Conservation (phyloP, 495 filamentous ascomycete species). For the Echria macrotheca region DNA sequence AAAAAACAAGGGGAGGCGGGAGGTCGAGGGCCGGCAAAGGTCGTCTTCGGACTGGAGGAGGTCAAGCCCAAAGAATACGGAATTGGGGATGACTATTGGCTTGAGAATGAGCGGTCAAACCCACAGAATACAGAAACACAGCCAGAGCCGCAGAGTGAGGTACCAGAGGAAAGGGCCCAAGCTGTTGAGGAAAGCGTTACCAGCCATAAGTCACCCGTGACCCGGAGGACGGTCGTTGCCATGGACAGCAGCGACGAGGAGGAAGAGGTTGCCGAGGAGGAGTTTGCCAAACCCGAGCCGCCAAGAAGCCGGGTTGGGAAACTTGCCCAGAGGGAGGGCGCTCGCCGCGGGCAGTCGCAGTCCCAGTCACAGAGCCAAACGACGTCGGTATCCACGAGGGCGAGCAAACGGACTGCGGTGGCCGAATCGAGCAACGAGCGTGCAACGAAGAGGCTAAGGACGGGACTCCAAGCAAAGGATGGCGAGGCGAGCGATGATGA, state of each 20-base stretch:
- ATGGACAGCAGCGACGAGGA: constrained; percentile 41
- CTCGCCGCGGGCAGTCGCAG: constrained; percentile 11
- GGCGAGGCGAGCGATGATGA: constrained; percentile 40
- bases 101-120: constrained; percentile 38
- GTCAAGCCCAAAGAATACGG: constrained; percentile 73
- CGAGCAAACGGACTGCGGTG: constrained; percentile 34
- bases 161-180: no score
- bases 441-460: constrained; percentile 41
- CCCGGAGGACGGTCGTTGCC: constrained; percentile 19
- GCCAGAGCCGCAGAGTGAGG: constrained; percentile 19
- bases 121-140: constrained; percentile 26
- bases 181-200: no score
- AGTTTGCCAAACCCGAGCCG: constrained; percentile 17
- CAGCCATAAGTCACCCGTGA: not conserved
- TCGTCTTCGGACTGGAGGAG: constrained; percentile 77
- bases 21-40: constrained; percentile 42
- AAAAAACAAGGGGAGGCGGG: constrained; percentile 53
- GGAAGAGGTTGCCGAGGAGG: no score
- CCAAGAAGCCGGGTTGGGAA: constrained; percentile 25
- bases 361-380: constrained; percentile 32
- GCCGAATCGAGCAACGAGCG: constrained; percentile 29
- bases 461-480: constrained; percentile 22
- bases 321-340: constrained; percentile 26
- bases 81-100: constrained; percentile 80
- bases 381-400: constrained; percentile 17